A percentile compares a stretch with the other conserved stretches of the same genome.
These are phyloP conservation scores for Seiridium unicorne DNA, from an alignment of 2,329 filamentous ascomycete species.

Conservation along the genomic window DNA sequence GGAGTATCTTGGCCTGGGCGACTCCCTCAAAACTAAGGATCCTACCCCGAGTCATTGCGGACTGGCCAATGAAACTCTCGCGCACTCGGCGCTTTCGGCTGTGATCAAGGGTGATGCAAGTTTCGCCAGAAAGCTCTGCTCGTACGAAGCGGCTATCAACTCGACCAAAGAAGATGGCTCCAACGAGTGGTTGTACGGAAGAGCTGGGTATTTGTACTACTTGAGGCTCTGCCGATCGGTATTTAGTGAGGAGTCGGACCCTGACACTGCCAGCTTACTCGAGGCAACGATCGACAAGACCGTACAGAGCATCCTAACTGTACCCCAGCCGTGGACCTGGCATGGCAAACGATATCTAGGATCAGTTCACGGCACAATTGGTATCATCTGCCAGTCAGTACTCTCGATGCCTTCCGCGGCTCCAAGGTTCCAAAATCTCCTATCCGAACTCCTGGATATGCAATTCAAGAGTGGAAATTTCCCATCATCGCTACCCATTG, in stretches of 20 bases:
- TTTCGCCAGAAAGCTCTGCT: constrained; percentile 38
- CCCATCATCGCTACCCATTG: constrained; percentile 46
- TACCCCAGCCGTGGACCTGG: constrained; percentile 59
- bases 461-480: constrained; percentile 65
- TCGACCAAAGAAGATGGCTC: constrained; percentile 41
- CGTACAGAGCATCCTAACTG: constrained; percentile 56
- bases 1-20: constrained; percentile 41
- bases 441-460: constrained; percentile 55
- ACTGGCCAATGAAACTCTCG: constrained; percentile 46
- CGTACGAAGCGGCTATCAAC: constrained; percentile 40
- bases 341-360: constrained; percentile 62
- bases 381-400: constrained; percentile 69
- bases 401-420: constrained; percentile 55
- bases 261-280: constrained; percentile 43
- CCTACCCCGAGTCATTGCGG: constrained; percentile 46
- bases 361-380: constrained; percentile 65
- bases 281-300: constrained; percentile 56
- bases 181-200: constrained; percentile 66
- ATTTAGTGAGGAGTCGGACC: constrained; percentile 38
- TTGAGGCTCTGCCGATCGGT: constrained; percentile 55
- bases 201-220: constrained; percentile 67
- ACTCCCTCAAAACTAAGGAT: constrained; percentile 24
- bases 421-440: constrained; percentile 46
- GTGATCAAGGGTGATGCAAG: constrained; percentile 37
- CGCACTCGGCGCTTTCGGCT: constrained; percentile 43